Base-by-base conservation (phyloP, 805 yeast genomes). In the Dipodascus albidus region DNA sequence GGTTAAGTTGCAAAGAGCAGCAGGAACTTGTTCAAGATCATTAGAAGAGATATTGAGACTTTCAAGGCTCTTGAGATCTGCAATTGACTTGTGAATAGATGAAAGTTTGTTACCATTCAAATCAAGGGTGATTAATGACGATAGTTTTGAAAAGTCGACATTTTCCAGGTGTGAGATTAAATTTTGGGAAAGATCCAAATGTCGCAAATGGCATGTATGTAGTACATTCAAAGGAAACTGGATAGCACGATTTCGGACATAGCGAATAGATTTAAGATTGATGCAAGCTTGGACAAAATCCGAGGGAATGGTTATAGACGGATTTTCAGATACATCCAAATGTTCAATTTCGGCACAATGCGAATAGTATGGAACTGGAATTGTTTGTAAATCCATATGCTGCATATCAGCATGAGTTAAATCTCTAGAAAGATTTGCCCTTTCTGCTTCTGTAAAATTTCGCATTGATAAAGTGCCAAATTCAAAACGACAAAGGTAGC, bases 261-360 rank as follows among this genome's bases (percentile, higher is more conserved):
- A 87, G 53, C 81, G 76, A 56, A 89, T 73, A 52, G 79, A 77
- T 24, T 78, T 75, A 61, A 89, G 72, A 62, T 86, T 86, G 47
- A 80, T 77, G 59, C 95, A 87, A 23, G 84, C 68, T 64, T 88
- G 95, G 61, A 90, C 81, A 64, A 90, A 90, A 63, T 89, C 96
- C 53, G 80, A 70, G 0, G 97, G 95, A 35, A 90, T 72, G 55
- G 82, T 80, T 52, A 91, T 83, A 17, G 95, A 85, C 3, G 96
- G 95, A 65, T 90, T 90, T 57, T 84, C 80, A 1, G 95, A 85
- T 6, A 88, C 87, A 66, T 90, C 91, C 57, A 90, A 73, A 56
- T 82, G 76, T 59, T 85, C 85, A 55, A 90, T 87, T 57, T 87
- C 91, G 53, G 83, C 78, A 0, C 96, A 86, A 55, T 81, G 86